Base-by-base conservation (phyloP, 73 alveolate genomes). In the Blepharisma japonicum region DNA sequence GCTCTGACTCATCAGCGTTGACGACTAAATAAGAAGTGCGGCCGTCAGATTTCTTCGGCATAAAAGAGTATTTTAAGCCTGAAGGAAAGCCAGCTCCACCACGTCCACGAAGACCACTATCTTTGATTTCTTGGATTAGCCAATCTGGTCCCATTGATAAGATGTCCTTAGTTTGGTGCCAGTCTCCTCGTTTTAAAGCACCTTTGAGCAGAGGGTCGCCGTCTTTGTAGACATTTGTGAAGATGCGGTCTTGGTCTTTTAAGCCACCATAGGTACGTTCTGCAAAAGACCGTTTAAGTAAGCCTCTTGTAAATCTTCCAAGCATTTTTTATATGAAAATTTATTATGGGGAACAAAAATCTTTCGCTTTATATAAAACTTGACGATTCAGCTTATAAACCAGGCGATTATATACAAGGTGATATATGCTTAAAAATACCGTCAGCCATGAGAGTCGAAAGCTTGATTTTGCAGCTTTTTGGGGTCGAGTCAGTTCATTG, bases 21-120 rank as follows among this genome's bases (percentile, higher is more conserved):
- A 88, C 81, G 3, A 88, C 95, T 39, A 88, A 78, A 55, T 85
- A 88, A 4, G 90, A 81, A 53, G 92, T 90, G 54, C 92, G 80
- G 84, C 97, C 97, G 79, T 91, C 97, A 8, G 94, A 87, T 66
- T 86, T 91, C 68, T 91, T 91, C 9, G 97, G 97, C 97, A 91
- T 91, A 84, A 91, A 91, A n/a, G 94, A 86, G 89, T 91, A 91
- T 56, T 91, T 91, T 23, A 91, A 83, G 25, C 97, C 97, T 9
- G 95, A 89, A 45, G 95, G 95, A 88, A 91, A 91, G 47, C 97
- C 97, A 9, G 97, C 97, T 18, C 97, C 97, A 9, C 97, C 97
- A 82, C 97, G 82, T 0, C 97, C 97, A 79, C 97, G 82, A 27
- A 91, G 87, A 11, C 97, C 97, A n/a, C 94, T 86, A 54, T 89